These are phyloP conservation scores for Darksidea phi DNA, from an alignment of 495 filamentous ascomycete genomes.

Conservation along the genomic window DNA sequence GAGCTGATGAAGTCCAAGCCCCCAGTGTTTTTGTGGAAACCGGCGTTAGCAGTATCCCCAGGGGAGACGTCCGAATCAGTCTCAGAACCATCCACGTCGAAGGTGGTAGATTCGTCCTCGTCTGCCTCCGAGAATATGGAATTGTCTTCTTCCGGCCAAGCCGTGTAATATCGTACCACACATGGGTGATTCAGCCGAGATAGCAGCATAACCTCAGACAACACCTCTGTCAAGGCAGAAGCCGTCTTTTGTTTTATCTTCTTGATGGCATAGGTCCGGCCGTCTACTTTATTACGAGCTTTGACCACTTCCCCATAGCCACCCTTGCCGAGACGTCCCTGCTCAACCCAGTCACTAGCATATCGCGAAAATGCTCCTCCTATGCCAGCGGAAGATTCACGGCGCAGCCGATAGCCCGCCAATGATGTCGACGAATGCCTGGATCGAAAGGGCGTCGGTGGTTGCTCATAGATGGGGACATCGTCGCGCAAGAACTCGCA, in stretches of 20 bases:
- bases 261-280: slow-evolving; percentile 91
- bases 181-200: slow-evolving; percentile 92
- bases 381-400: slow-evolving; percentile 29
- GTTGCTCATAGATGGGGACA: slow-evolving; percentile 49
- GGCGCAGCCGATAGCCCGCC: slow-evolving; percentile 10
- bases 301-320: slow-evolving; percentile 98
- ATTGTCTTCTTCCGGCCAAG: slow-evolving; percentile 81
- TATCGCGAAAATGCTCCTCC: slow-evolving; percentile 64
- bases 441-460: slow-evolving; percentile 23
- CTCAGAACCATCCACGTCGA: slow-evolving; percentile 22
- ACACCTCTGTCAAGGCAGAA: slow-evolving; percentile 74
- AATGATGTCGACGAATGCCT: slow-evolving; percentile 32
- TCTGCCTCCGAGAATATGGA: slow-evolving; percentile 45
- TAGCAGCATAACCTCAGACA: slow-evolving; percentile 87
- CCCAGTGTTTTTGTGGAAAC: slow-evolving; percentile 64
- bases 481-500: slow-evolving; percentile 80
- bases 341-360: slow-evolving; percentile 82
- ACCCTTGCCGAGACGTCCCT: slow-evolving; percentile 83
- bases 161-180: slow-evolving; percentile 92
- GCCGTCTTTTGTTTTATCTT: slow-evolving; percentile 85
- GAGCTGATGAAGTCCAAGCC: slow-evolving; percentile 94
- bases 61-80: slow-evolving; percentile 18
- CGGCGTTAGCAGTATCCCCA: slow-evolving; percentile 49
- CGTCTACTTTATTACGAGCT: slow-evolving; percentile 89
- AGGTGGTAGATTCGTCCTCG: slow-evolving; percentile 49